A percentile compares a stretch with the other conserved stretches of the same genome.
Evolutionary conservation across 2,329 filamentous ascomycete species (phyloP).

Genomic region (Pseudogymnoascus sp.): DNA sequence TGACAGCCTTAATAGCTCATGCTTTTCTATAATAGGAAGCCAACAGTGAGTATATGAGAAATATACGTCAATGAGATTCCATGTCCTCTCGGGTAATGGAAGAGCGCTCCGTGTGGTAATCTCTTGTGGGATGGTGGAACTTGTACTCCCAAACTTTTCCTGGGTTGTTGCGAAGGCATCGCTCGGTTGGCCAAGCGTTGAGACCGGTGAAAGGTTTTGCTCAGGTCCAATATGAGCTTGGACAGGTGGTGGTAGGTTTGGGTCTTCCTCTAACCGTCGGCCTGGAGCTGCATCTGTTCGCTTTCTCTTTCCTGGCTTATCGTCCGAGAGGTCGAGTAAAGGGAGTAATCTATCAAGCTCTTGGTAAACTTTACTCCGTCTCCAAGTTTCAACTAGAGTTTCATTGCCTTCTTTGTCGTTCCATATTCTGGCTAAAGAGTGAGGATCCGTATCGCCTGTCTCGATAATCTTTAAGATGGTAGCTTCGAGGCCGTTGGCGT

Average conservation of each 20-base stretch:
- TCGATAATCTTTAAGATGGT: conserved; percentile 38
- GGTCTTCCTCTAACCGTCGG: not conserved
- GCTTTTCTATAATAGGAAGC: conserved; percentile 66
- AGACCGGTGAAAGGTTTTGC: not conserved
- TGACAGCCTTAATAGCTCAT: conserved; percentile 31
- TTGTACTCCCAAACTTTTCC: not conserved
- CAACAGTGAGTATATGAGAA: conserved; percentile 70
- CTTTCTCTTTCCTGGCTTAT: conserved; percentile 22
- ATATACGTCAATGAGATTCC: conserved; percentile 58
- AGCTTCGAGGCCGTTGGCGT: conserved; percentile 40
- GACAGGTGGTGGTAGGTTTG: not conserved
- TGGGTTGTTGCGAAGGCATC: not conserved
- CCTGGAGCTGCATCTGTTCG: conserved; percentile 13
- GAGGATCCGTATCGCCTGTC: conserved; percentile 14
- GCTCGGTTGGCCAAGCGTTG: not conserved
- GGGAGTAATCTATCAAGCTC: conserved; percentile 27
- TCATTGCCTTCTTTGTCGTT: conserved; percentile 32
- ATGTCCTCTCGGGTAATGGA: conserved; percentile 25
- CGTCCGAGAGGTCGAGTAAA: conserved; percentile 20
- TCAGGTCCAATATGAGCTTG: not conserved
- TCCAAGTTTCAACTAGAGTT: conserved; percentile 27
- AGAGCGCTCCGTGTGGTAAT: not conserved
- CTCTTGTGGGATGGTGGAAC: not conserved
- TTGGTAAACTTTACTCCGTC: conserved; percentile 26
- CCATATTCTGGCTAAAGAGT: conserved; percentile 19